phyloP scores from a whole-genome alignment of 495 filamentous ascomycete species.

The Xylaria palmicola region DNA sequence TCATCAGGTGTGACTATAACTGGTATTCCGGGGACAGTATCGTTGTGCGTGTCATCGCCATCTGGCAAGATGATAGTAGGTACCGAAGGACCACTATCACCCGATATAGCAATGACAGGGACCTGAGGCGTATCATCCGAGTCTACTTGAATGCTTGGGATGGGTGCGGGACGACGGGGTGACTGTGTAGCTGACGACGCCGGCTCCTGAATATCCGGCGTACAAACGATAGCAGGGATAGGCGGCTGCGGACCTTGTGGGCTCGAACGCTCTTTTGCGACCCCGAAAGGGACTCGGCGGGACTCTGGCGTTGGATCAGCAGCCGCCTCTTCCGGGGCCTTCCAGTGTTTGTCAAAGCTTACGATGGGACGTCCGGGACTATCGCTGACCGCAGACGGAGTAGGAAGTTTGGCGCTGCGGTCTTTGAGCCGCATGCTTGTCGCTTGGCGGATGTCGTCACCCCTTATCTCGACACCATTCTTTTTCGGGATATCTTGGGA shows the following conservation, averaged over 20 bases:
- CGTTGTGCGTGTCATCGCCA: slow-evolving; percentile 32
- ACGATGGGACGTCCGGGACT: slow-evolving; percentile 84
- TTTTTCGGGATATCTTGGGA: slow-evolving; percentile 49
- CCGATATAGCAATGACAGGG: slow-evolving; percentile 28
- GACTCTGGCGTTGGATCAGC: slow-evolving; percentile 55
- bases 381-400: slow-evolving; percentile 82
- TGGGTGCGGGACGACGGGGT: slow-evolving; percentile 32
- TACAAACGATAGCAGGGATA: slow-evolving; percentile 64
- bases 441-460: slow-evolving; percentile 83
- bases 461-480: slow-evolving; percentile 76
- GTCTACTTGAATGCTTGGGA: slow-evolving; percentile 42
- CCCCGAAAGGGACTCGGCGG: slow-evolving; percentile 30
- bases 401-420: slow-evolving; percentile 79
- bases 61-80: slow-evolving; percentile 50
- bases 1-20: slow-evolving; percentile 45
- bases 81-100: slow-evolving; percentile 27
- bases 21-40: slow-evolving; percentile 40
- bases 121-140: slow-evolving; percentile 31
- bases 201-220: slow-evolving; percentile 41
- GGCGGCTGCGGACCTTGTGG: slow-evolving; percentile 31
- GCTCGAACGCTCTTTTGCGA: slow-evolving; percentile 29
- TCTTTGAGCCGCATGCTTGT: slow-evolving; percentile 87
- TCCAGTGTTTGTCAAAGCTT: slow-evolving; percentile 85
- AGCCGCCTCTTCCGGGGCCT: slow-evolving; percentile 59
- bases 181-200: slow-evolving; percentile 32